Percentiles rank a stretch among this genome's conserved stretches.
phyloP scores from a whole-genome alignment of 768 basidiomycete species.

The Phaeotremella skinneri region DNA sequence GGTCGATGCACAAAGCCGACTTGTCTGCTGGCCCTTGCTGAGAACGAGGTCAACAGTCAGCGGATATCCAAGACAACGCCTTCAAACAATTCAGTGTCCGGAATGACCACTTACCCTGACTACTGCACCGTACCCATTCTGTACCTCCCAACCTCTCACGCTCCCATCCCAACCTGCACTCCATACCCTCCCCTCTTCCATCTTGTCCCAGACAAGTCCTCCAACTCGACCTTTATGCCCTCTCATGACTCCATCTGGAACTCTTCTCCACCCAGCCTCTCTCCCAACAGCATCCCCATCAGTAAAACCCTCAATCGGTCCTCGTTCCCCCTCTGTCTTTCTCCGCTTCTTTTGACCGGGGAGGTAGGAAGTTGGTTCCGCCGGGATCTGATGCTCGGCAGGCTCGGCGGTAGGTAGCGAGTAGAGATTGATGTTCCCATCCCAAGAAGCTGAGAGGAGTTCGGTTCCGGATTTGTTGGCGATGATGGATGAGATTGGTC shows the following conservation, averaged over 20 bases:
- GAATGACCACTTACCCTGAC: slow-evolving; percentile 48
- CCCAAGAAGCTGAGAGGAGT: slow-evolving; percentile 83
- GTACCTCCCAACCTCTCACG: slow-evolving; percentile 81
- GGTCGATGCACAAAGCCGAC: slow-evolving; percentile 52
- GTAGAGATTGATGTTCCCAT: slow-evolving; percentile 74
- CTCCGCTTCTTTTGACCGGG: slow-evolving; percentile 62
- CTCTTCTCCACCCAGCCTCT: slow-evolving; percentile 53
- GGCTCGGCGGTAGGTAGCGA: slow-evolving; percentile 55
- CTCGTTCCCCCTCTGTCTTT: slow-evolving; percentile 60
- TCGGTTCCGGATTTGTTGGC: slow-evolving; percentile 60
- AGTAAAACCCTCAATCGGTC: slow-evolving; percentile 25
- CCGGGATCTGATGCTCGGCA: slow-evolving; percentile 61
- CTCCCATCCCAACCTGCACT: slow-evolving; percentile 84
- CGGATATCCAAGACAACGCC: background rate
- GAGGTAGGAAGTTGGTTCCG: slow-evolving; percentile 51
- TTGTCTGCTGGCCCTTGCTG: slow-evolving; percentile 54
- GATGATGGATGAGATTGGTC: slow-evolving; percentile 70
- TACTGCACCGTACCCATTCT: slow-evolving; percentile 57
- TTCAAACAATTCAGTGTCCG: background rate
- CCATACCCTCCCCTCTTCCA: slow-evolving; percentile 52
- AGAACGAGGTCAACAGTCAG: background rate
- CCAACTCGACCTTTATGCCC: slow-evolving; percentile 83
- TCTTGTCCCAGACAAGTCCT: slow-evolving; percentile 61
- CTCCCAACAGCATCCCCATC: slow-evolving; percentile 32
- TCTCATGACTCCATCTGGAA: slow-evolving; percentile 69